Conservation (phyloP, 768 basidiomycete genomes). For the Chalciporus piperatus region DNA sequence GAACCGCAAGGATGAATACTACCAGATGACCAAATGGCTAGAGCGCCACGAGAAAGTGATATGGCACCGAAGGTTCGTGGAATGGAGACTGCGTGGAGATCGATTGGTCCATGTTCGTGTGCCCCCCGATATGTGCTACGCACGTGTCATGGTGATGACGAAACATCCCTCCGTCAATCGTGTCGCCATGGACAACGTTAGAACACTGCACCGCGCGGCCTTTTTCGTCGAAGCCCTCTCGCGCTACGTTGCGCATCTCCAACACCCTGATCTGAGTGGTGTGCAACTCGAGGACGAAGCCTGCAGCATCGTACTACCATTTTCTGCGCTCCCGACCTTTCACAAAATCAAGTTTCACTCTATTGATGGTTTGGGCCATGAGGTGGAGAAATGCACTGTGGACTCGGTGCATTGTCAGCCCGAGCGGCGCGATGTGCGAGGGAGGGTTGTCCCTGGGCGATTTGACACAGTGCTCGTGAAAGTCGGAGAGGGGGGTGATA, state of each 20-base stretch:
- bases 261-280: neutral
- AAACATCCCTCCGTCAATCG: conserved; percentile 23
- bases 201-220: conserved; percentile 10
- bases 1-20: too few relatives aligned
- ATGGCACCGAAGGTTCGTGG: conserved; percentile 21
- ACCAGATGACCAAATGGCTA: conserved; percentile 23
- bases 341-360: conserved; percentile 34
- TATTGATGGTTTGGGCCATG: neutral
- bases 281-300: neutral
- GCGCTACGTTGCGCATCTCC: neutral
- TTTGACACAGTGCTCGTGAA: conserved; percentile 5
- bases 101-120: conserved; percentile 7
- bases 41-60: conserved; percentile 32
- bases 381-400: conserved; percentile 3
- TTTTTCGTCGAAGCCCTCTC: neutral
- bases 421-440: neutral
- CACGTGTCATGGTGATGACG: conserved; percentile 19
- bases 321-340: conserved; percentile 27
- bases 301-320: neutral
- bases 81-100: conserved; percentile 14
- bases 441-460: neutral
- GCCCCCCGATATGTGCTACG: too few relatives aligned
- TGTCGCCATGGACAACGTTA: conserved; percentile 23
- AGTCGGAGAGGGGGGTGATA: neutral
- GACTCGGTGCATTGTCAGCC: conserved; percentile 29